Evolutionary conservation across 257 asterid genomes (phyloP), one percentile per base, ranked within the genome.

Genomic region (Striga asiatica): DNA sequence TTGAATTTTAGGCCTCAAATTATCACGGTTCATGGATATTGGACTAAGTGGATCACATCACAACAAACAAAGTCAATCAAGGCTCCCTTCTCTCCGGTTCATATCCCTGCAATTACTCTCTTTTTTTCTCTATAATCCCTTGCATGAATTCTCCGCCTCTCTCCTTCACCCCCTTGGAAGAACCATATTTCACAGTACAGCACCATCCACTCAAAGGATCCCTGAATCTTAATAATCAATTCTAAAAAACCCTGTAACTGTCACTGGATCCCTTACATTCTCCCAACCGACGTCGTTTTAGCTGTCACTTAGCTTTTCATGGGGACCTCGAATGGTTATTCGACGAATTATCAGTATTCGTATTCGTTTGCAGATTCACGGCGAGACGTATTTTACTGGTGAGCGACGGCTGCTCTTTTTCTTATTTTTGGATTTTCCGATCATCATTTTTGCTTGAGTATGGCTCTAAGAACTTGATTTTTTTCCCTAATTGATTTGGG

Each of bases 361-460:
- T 59, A 63, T 9, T 72, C 81, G 10, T 72, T 66, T 25, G 71
- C 75, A 13, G 62, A 71, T 61, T 78, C 85, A 12, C 69, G 65
- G 58, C 66, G 85, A 61, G 85, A 78, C 46, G 85, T 78, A 67
- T 59, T 69, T 61, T 78, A 78, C 85, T 75, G 85, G 85, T 72
- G 35, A 67, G 23, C 50, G 57, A 54, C 6, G 25, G 23, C 1
- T 2, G 54, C 5, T 54, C 43, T 39, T 43, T 58, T 34, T 37
- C n/a, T 52, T 50, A 49, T 17, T 29, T 53, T 62, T 31, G 14
- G 19, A 16, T 49, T 54, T 58, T 29, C 41, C 14, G 32, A 55
- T 27, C 10, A 3, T n/a, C n/a, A 43, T n/a, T 43, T 43, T 43
- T 43, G 50, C 19, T 43, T 43, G 50, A 2, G 1, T 43, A 5